Percentiles rank a stretch among this genome's conserved stretches.
Evolutionary conservation across 176 grass and related monocot genomes (phyloP).

Genomic region (Dactylis glomerata): DNA sequence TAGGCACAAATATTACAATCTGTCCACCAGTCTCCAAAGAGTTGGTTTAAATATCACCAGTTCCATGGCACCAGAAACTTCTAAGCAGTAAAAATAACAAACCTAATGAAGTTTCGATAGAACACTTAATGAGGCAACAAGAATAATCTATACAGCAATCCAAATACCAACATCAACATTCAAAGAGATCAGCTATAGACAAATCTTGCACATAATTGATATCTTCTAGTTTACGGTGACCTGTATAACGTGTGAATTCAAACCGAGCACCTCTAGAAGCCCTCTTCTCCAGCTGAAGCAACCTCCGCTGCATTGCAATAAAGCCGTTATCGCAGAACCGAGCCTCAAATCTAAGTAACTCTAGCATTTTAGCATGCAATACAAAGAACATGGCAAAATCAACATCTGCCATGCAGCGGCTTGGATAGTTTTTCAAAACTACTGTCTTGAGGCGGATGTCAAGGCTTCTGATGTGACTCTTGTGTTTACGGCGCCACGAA

Average conservation of each 20-base stretch:
- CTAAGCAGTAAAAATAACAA: background rate
- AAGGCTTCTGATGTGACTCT: conserved; percentile 4
- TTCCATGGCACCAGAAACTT: background rate
- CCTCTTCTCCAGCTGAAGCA: no score
- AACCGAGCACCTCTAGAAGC: no score
- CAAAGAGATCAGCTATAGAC: background rate
- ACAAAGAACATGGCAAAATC: conserved; percentile 1
- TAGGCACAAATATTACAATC: background rate
- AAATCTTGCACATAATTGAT: background rate
- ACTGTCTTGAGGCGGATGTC: background rate
- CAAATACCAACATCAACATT: background rate
- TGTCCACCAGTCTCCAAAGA: background rate
- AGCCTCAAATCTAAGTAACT: background rate
- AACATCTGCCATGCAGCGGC: background rate
- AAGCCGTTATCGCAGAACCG: background rate
- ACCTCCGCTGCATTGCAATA: background rate
- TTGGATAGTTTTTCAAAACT: background rate
- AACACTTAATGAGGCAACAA: background rate
- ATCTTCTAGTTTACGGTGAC: background rate
- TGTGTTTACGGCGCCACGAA: background rate
- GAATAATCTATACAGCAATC: background rate
- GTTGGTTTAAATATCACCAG: background rate
- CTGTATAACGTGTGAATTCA: background rate
- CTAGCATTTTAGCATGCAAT: background rate
- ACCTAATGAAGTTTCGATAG: background rate